These are phyloP conservation scores for Ophiostoma australiae DNA, from an alignment of 2,329 filamentous ascomycete species.

Conservation along the genomic window DNA sequence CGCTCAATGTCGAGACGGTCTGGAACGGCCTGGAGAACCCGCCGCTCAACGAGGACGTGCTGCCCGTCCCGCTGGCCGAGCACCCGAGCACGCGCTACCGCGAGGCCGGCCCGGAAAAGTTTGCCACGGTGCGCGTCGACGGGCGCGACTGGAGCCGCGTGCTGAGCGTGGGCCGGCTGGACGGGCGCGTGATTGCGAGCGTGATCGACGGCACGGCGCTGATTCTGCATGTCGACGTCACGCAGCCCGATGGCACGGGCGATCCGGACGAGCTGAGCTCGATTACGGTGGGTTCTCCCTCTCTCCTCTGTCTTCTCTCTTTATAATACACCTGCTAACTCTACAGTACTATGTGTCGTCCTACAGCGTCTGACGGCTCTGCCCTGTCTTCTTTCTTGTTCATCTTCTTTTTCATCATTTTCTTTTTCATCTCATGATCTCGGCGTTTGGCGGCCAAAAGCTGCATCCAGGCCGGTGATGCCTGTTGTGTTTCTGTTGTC, in stretches of 20 bases:
- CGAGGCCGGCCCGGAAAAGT: conserved; percentile 70
- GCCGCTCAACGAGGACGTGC: conserved; percentile 71
- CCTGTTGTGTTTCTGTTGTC: not conserved
- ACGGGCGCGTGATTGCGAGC: conserved; percentile 88
- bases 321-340: not conserved
- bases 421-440: not conserved
- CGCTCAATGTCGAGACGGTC: conserved; percentile 74
- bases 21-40: conserved; percentile 88
- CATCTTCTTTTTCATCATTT: not conserved
- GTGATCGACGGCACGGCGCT: conserved; percentile 76
- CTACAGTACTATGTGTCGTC: conserved; percentile 39
- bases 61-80: conserved; percentile 66
- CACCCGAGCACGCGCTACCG: conserved; percentile 79
- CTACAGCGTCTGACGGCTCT: conserved; percentile 33
- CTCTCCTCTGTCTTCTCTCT: not conserved
- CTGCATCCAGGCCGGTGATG: not conserved
- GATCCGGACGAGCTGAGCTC: conserved; percentile 61
- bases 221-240: conserved; percentile 77
- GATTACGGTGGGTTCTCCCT: conserved; percentile 57
- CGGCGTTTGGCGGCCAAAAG: not conserved
- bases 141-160: conserved; percentile 92
- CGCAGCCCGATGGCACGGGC: conserved; percentile 59
- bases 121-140: conserved; percentile 87
- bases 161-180: conserved; percentile 83
- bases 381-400: not conserved